Percentiles rank a stretch among this genome's conserved stretches.
Conservation (phyloP, 768 basidiomycete species). For the Russula abietina region DNA sequence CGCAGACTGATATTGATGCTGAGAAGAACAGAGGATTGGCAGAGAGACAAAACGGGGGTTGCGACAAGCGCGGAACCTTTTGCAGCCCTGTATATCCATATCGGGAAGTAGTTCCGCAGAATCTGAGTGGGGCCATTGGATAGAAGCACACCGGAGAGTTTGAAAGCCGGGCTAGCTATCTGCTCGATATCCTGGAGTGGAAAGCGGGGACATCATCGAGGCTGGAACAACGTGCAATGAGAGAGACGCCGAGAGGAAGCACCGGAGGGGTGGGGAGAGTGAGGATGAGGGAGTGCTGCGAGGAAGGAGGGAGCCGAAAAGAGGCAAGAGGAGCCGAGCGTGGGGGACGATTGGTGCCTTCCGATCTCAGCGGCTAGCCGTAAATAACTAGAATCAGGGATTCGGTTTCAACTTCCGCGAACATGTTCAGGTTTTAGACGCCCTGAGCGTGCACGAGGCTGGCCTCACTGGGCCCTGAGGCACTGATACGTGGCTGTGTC, state of each 20-base stretch:
- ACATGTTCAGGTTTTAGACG: slow-evolving; percentile 11
- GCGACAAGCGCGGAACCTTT: slow-evolving; percentile 26
- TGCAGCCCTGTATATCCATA: slow-evolving; percentile 15
- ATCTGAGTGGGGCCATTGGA: slow-evolving; percentile 14
- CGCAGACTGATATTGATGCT: slow-evolving; percentile 16
- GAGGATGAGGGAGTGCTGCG: not conserved
- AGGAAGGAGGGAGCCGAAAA: slow-evolving; percentile 15
- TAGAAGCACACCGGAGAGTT: slow-evolving; percentile 13
- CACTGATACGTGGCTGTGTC: slow-evolving; percentile 25
- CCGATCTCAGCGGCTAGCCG: slow-evolving; percentile 27
- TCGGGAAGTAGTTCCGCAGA: slow-evolving; percentile 22
- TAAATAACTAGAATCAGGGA: slow-evolving; percentile 20
- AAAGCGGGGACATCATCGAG: not conserved
- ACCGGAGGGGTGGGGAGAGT: not conserved
- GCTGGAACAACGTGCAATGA: slow-evolving; percentile 9
- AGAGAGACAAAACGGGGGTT: slow-evolving; percentile 19
- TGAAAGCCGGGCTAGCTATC: slow-evolving; percentile 14
- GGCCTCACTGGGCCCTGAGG: slow-evolving; percentile 12
- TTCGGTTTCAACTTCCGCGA: slow-evolving; percentile 19
- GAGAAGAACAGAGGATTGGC: slow-evolving; percentile 13
- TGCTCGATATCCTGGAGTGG: not conserved
- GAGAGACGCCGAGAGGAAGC: slow-evolving; percentile 15
- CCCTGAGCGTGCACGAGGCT: slow-evolving; percentile 18
- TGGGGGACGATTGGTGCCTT: slow-evolving; percentile 24
- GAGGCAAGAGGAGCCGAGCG: slow-evolving; percentile 1